Evolutionary conservation across 352 stramenopile species (phyloP), one percentile per base, ranked within the genome.

Genomic region (Globisporangium iwayamae): DNA sequence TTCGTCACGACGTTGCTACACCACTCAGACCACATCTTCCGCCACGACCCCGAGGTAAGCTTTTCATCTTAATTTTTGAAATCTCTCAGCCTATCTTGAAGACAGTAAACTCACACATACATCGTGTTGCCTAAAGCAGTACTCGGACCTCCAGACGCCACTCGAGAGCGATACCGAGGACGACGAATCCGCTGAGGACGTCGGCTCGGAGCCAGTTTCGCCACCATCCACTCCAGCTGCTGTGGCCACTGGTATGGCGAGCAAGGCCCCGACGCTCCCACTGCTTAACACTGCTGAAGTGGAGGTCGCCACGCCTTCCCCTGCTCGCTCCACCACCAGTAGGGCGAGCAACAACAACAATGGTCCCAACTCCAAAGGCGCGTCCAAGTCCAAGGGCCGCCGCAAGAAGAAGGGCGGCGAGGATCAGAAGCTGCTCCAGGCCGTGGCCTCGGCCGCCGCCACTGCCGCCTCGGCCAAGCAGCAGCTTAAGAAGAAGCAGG

Each of bases 11-110:
- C 74, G 54, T 52, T 91, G 3, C 67, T 89, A 18, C 67, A 55
- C 3, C 80, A 91, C 66, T 75, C 79, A 6, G 75, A 89, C 50
- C 82, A 91, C 69, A 84, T 91, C 61, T 91, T 91, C 52, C 82
- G 79, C 53, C 79, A 79, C 38, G 81, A 89, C 28, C 60, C 76
- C 0, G 74, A 76, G 62, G 78, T 87, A 69, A 39, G 64, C 22
- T 10, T 38, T 46, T 13, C 30, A 73, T 36, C 66, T 5, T 28
- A 39, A 10, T 39, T 10, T 8, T 39, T 39, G 34, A 39, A 39
- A 8, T 39, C 34, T 10, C 8, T 39, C 34, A 39, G 11, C 34
- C 34, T 39, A 39, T 2, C 34, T 39, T 39, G 7, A 39, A 39
- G 34, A 28, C 25, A 28, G 25, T 28, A 28, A 28, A 28, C 25